phyloP scores from a whole-genome alignment of 139 green algal genomes.

The Micractinium conductrix region DNA sequence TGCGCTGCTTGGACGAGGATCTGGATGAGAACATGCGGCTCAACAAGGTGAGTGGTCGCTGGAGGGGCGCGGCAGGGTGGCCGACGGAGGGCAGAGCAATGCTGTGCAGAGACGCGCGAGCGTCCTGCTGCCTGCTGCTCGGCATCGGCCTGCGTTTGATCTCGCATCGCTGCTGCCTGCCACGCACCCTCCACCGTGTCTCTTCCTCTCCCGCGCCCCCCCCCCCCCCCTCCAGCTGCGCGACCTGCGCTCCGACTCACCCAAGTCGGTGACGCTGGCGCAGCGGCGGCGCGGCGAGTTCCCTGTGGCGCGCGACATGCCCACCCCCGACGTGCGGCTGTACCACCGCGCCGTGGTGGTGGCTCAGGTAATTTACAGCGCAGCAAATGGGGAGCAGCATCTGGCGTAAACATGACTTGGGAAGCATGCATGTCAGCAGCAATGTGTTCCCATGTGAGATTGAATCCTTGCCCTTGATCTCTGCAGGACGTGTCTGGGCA shows the following conservation, averaged over 20 bases:
- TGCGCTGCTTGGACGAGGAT: conserved; percentile 70
- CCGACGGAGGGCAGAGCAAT: not conserved
- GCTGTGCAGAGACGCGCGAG: not conserved
- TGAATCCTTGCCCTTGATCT: too few species aligned
- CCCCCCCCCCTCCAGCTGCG: not conserved
- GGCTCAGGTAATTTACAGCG: conserved; percentile 54
- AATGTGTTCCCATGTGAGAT: too few species aligned
- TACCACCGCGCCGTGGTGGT: conserved; percentile 96
- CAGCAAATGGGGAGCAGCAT: not conserved
- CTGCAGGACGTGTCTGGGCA: conserved; percentile 47
- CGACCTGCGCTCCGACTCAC: conserved; percentile 25
- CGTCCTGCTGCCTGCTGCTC: not conserved
- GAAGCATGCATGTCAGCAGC: too few species aligned
- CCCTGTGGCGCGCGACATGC: conserved; percentile 42
- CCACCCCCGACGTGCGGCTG: conserved; percentile 88
- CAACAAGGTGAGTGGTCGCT: conserved; percentile 1
- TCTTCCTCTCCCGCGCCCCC: not conserved
- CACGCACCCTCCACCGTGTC: too few species aligned
- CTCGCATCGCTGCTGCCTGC: too few species aligned
- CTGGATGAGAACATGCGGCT: conserved; percentile 29
- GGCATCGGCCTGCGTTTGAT: too few species aligned
- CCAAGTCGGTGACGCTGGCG: conserved; percentile 53
- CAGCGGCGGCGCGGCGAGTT: conserved; percentile 46
- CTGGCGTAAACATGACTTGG: too few species aligned
- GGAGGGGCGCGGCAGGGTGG: not conserved